Base-by-base conservation (phyloP, 1,139 yeast genomes). In the Pneumocystis sp. region DNA sequence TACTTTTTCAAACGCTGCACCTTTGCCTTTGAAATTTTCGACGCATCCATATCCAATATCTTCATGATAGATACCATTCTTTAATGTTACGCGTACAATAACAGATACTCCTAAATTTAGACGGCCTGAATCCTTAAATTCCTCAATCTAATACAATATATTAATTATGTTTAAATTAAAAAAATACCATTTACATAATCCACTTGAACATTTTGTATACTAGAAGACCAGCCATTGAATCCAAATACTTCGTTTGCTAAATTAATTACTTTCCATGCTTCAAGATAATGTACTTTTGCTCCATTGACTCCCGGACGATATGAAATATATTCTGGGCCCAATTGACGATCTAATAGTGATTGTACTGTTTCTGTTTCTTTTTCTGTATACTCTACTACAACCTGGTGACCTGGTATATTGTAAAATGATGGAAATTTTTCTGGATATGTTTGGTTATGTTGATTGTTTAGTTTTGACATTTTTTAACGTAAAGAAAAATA, bases 291-390 rank as follows among this genome's bases (percentile, higher is more conserved):
- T 21, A 77, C 77, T n/a, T 69, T 70, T 21, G 70, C 69, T 5
- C 77, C 76, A n/a, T 79, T 79, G 7, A 73, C 73, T 0, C 91
- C 95, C 1, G 91, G 85, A 59, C 97, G 80, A 63, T 83, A 83
- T 59, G 96, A 85, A 42, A 93, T 85, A 72, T 84, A 91, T 74
- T 91, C 97, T 0, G 97, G 97, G 0, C 98, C 98, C 44, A 90
- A 78, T 63, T 73, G 72, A 59, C 70, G 67, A 50, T 69, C 69
- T 37, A 76, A 72, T 35, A 69, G 66, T 19, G 66, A 66, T 34
- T 71, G 71, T 25, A 75, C 70, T 34, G 67, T 65, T 3, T 65
- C 64, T 37, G 61, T 63, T 63, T 73, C 72, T 12, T 64, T 66
- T 8, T 63, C 65, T 3, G 71, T 64, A 71, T 73, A 71, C 25